Conservation (phyloP, 1,139 yeast species). For the Taiozyma sp. region DNA sequence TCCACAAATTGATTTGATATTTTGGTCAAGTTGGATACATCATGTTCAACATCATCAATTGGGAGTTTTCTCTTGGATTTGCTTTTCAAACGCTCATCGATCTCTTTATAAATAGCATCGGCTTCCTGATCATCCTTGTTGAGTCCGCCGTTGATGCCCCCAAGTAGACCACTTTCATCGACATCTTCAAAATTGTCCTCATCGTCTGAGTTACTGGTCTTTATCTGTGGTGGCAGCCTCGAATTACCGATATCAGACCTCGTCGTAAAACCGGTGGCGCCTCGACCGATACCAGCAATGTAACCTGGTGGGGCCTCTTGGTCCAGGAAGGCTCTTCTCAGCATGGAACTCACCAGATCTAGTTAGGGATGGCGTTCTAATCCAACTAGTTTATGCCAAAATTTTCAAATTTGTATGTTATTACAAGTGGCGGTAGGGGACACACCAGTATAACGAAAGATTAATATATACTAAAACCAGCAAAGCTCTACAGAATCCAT, state of each 20-base stretch:
- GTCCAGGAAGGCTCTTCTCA: constrained; percentile 63
- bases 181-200: constrained; percentile 22
- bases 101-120: constrained; percentile 57
- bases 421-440: not conserved
- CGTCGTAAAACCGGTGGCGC: constrained; percentile 91
- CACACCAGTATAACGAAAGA: not conserved
- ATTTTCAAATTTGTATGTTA: not conserved
- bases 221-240: constrained; percentile 13
- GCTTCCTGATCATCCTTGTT: constrained; percentile 75
- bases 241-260: constrained; percentile 54
- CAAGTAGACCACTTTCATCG: constrained; percentile 26
- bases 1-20: constrained; percentile 46
- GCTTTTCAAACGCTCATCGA: constrained; percentile 53
- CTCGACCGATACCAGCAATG: constrained; percentile 90
- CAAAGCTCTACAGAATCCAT: too few species aligned
- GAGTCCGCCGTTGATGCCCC: constrained; percentile 26
- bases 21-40: constrained; percentile 25
- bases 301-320: constrained; percentile 90
- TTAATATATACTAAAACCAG: not conserved
- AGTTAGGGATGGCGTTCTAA: not conserved
- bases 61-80: constrained; percentile 33
- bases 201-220: constrained; percentile 12
- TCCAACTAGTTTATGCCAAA: not conserved
- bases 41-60: constrained; percentile 18
- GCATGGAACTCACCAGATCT: constrained; percentile 28